Percentiles rank a stretch among this genome's conserved stretches.
Evolutionary conservation across 805 yeast species (phyloP).

Genomic region (Kuraishia piskuri): DNA sequence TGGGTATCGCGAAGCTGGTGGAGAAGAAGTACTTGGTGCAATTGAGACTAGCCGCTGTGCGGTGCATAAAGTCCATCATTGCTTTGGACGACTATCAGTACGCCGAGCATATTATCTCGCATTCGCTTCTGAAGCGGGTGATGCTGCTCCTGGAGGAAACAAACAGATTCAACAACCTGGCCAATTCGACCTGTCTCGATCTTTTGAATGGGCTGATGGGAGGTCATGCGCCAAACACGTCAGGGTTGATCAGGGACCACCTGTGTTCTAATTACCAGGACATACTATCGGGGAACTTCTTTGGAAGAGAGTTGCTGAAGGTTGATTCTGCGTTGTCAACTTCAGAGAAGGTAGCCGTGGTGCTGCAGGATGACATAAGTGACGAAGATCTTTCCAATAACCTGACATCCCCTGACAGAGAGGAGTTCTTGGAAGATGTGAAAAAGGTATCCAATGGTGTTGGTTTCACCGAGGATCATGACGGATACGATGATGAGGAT

Average conservation of each 20-base stretch:
- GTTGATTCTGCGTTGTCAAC: neutral
- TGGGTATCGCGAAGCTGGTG: slow-evolving; percentile 46
- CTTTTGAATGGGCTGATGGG: slow-evolving; percentile 22
- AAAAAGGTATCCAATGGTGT: neutral
- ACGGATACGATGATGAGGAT: slow-evolving; percentile 1
- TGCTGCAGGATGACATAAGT: neutral
- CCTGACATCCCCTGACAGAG: slow-evolving; percentile 1
- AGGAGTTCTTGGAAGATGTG: neutral
- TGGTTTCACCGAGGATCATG: neutral
- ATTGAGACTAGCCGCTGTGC: slow-evolving; percentile 55
- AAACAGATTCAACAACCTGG: slow-evolving; percentile 45
- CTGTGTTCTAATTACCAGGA: slow-evolving; percentile 11
- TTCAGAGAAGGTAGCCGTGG: slow-evolving; percentile 1
- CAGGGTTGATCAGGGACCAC: slow-evolving; percentile 13
- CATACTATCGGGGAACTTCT: slow-evolving; percentile 9
- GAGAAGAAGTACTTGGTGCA: slow-evolving; percentile 34
- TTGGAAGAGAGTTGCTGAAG: slow-evolving; percentile 14
- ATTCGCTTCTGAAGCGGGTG: slow-evolving; percentile 41
- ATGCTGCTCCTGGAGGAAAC: slow-evolving; percentile 41
- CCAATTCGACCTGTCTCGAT: slow-evolving; percentile 71
- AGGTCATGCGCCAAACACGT: slow-evolving; percentile 13
- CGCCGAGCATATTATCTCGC: slow-evolving; percentile 44
- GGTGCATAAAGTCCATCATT: slow-evolving; percentile 60
- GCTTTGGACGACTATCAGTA: slow-evolving; percentile 55
- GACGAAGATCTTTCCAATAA: slow-evolving; percentile 1